Percentiles rank a stretch among this genome's conserved stretches.
Evolutionary conservation across 805 yeast genomes (phyloP).

Genomic region (Metahyphopichia silvanorum): DNA sequence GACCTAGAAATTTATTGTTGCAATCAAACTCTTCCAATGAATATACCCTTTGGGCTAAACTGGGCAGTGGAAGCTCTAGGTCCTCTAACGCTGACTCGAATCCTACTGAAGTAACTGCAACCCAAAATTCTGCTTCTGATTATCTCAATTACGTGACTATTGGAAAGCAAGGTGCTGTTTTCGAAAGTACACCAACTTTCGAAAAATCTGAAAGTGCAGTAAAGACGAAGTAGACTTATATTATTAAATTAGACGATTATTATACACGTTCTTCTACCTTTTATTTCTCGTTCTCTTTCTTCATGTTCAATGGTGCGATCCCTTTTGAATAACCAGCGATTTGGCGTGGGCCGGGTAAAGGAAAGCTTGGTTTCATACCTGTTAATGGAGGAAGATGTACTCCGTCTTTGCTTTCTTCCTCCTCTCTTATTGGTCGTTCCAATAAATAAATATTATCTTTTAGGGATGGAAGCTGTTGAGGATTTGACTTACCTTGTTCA

Average conservation of each 20-base stretch:
- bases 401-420: not conserved
- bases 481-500: conserved; percentile 1
- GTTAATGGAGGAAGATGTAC: not conserved
- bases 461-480: conserved; percentile 3
- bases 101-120: too few relatives aligned
- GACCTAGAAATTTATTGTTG: conserved; percentile 51
- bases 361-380: not conserved
- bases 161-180: conserved; percentile 35
- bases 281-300: not conserved
- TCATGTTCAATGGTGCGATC: not conserved
- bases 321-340: not conserved
- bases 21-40: conserved; percentile 39
- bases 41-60: conserved; percentile 1
- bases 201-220: conserved; percentile 6
- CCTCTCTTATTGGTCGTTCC: not conserved
- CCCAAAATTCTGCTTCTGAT: conserved; percentile 31
- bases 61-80: not conserved
- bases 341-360: not conserved
- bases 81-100: too few relatives aligned
- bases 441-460: not conserved
- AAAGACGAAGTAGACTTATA: not conserved
- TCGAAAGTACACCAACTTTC: conserved; percentile 41
- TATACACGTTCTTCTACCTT: not conserved
- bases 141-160: conserved; percentile 48
- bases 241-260: not conserved